Evolutionary conservation across 2,329 filamentous ascomycete species (phyloP).

Genomic region (Monosporascus cannonballus): DNA sequence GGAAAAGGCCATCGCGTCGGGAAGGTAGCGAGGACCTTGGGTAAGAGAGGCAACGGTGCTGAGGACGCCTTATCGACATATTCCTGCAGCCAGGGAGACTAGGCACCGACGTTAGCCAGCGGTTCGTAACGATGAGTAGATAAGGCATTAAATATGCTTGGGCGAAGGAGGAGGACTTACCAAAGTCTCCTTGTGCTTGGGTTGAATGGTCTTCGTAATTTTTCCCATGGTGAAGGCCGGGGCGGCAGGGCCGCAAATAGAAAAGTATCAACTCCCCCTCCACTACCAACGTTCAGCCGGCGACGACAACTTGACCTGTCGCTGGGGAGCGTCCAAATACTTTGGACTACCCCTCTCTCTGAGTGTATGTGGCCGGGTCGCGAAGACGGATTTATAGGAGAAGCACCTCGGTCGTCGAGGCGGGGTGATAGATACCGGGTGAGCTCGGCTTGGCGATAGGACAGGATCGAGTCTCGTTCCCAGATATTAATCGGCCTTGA

Average conservation of each 20-base stretch:
- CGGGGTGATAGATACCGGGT: not conserved
- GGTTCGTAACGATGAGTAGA: conserved; percentile 4
- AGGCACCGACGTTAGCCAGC: conserved; percentile 11
- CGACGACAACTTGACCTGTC: conserved; percentile 33
- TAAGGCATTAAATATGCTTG: too few species aligned
- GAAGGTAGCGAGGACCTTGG: conserved; percentile 70
- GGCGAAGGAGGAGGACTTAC: conserved; percentile 35
- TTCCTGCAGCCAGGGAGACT: conserved; percentile 83
- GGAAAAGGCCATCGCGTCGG: conserved; percentile 92
- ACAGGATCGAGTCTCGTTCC: not conserved
- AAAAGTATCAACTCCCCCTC: conserved; percentile 47
- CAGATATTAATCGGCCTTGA: not conserved
- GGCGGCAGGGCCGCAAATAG: conserved; percentile 52
- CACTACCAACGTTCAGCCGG: conserved; percentile 40
- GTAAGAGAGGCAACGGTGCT: conserved; percentile 68
- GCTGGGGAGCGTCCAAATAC: conserved; percentile 21
- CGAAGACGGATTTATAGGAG: not conserved
- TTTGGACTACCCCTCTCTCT: conserved; percentile 21
- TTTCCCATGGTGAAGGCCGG: conserved; percentile 56
- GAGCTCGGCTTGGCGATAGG: not conserved
- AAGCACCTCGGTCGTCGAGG: not conserved
- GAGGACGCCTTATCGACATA: conserved; percentile 69
- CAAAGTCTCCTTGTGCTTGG: conserved; percentile 62
- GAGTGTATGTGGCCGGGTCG: not conserved
- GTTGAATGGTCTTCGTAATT: conserved; percentile 61